Evolutionary conservation across 352 stramenopile species (phyloP).

Genomic region (Pythium phragmiticola): DNA sequence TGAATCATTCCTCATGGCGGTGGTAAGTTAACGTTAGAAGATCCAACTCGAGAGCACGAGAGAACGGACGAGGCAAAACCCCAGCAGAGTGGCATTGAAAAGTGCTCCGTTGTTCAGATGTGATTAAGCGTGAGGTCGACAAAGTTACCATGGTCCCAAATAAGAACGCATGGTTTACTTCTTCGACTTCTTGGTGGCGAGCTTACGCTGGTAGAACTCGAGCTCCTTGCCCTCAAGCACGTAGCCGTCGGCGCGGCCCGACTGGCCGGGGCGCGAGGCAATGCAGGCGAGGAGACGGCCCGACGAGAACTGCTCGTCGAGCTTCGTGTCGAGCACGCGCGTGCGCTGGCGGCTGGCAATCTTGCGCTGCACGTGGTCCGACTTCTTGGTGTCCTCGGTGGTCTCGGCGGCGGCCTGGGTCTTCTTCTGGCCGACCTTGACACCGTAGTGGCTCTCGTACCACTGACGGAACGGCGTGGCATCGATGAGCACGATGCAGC

Average conservation of each 20-base stretch:
- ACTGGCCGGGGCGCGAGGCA: slow-evolving; percentile 97
- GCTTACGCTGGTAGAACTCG: slow-evolving; percentile 99
- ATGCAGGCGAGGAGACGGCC: slow-evolving; percentile 97
- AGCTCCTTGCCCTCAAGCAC: slow-evolving; percentile 99
- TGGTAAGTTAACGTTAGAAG: neutral
- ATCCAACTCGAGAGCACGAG: neutral
- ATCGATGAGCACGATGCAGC: slow-evolving; percentile 97
- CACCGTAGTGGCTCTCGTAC: slow-evolving; percentile 99
- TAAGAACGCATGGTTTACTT: slow-evolving; percentile 62
- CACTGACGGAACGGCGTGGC: slow-evolving; percentile 98
- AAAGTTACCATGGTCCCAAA: slow-evolving; percentile 13
- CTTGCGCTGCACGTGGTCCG: slow-evolving; percentile 92
- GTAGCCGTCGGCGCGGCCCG: slow-evolving; percentile 97
- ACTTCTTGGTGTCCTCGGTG: slow-evolving; percentile 92
- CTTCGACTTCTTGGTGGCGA: slow-evolving; percentile 99
- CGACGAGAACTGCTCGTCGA: slow-evolving; percentile 97
- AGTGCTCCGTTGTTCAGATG: slow-evolving; percentile 29
- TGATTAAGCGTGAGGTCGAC: slow-evolving; percentile 28
- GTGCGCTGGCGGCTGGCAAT: slow-evolving; percentile 92
- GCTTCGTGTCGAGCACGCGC: slow-evolving; percentile 90
- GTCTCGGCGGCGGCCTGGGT: slow-evolving; percentile 70
- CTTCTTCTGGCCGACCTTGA: slow-evolving; percentile 91
- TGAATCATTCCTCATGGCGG: too few species aligned
- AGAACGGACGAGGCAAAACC: too few species aligned
- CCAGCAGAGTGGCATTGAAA: slow-evolving; percentile 13